Percentiles rank a stretch among this genome's conserved stretches.
phyloP scores from a whole-genome alignment of 2,329 filamentous ascomycete species.

The Pyricularia pennisetigena region DNA sequence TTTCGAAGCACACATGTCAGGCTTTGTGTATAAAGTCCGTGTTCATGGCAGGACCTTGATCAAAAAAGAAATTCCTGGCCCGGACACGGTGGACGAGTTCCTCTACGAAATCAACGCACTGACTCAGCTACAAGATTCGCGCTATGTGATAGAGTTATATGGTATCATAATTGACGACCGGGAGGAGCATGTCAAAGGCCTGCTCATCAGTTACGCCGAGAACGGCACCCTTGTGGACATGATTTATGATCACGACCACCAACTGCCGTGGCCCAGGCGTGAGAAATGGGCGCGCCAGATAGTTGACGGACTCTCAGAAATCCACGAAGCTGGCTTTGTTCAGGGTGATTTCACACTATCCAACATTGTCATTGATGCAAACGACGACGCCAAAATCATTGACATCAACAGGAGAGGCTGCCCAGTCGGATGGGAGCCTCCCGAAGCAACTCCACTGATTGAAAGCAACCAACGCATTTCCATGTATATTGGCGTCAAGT shows the following conservation, averaged over 20 bases:
- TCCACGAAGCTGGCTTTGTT: constrained; percentile 93
- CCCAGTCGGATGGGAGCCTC: constrained; percentile 94
- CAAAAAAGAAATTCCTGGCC: constrained; percentile 96
- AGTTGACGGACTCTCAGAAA: constrained; percentile 77
- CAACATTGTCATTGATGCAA: constrained; percentile 85
- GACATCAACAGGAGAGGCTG: constrained; percentile 98
- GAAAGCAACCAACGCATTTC: constrained; percentile 82
- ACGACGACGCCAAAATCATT: constrained; percentile 88
- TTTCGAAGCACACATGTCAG: constrained; percentile 89
- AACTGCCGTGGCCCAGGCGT: constrained; percentile 58
- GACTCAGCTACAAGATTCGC: constrained; percentile 61
- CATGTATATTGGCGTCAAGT: constrained; percentile 98
- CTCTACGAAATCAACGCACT: constrained; percentile 95
- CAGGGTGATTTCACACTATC: constrained; percentile 96
- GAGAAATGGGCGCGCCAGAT: constrained; percentile 90
- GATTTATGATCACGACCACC: constrained; percentile 66
- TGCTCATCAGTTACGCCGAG: constrained; percentile 81
- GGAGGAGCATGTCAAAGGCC: constrained; percentile 66
- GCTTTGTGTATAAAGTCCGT: constrained; percentile 91
- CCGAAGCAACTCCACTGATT: constrained; percentile 78
- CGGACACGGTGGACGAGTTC: constrained; percentile 92
- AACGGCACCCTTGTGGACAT: constrained; percentile 84
- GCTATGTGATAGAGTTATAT: constrained; percentile 75
- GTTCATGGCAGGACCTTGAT: constrained; percentile 63
- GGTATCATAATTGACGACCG: constrained; percentile 79